Evolutionary conservation across 2,329 filamentous ascomycete genomes (phyloP).

Genomic region (Alternaria brassicicola): DNA sequence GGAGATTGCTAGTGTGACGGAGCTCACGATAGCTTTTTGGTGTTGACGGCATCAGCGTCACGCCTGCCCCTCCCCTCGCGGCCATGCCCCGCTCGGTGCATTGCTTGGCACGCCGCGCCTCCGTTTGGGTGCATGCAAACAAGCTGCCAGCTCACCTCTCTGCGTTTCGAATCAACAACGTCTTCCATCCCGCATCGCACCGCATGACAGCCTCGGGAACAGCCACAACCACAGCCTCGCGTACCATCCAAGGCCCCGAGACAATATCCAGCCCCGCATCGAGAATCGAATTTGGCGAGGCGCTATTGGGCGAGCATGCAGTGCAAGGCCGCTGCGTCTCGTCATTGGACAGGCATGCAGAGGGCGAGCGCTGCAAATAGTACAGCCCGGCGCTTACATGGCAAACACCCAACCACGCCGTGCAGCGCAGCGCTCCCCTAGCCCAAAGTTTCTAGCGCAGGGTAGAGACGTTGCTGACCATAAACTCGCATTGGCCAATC

Average conservation of each 20-base stretch:
- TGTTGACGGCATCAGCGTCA: conserved; percentile 39
- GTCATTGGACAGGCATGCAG: conserved; percentile 34
- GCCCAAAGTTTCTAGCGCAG: conserved; percentile 29
- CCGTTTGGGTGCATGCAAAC: background rate
- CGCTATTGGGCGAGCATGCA: conserved; percentile 37
- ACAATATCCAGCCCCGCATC: conserved; percentile 12
- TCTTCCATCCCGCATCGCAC: conserved; percentile 6
- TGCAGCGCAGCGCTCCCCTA: conserved; percentile 29
- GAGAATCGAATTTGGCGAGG: conserved; percentile 12
- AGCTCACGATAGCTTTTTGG: conserved; percentile 40
- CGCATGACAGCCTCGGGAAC: background rate
- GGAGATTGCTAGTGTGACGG: conserved; percentile 32
- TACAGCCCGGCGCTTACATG: conserved; percentile 41
- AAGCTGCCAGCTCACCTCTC: background rate
- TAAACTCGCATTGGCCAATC: conserved; percentile 36
- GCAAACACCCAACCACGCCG: conserved; percentile 40
- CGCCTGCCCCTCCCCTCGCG: conserved; percentile 26
- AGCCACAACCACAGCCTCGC: conserved; percentile 13
- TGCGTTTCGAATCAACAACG: conserved; percentile 2
- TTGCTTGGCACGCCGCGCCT: conserved; percentile 24
- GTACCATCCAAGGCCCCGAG: background rate
- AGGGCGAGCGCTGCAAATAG: conserved; percentile 39
- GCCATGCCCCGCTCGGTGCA: conserved; percentile 16
- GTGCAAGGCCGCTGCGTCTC: conserved; percentile 24
- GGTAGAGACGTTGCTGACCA: conserved; percentile 24